Percentiles rank a stretch among this genome's conserved stretches.
Conservation (phyloP, 2,329 filamentous ascomycete species). For the Hymenoscyphus linearis region DNA sequence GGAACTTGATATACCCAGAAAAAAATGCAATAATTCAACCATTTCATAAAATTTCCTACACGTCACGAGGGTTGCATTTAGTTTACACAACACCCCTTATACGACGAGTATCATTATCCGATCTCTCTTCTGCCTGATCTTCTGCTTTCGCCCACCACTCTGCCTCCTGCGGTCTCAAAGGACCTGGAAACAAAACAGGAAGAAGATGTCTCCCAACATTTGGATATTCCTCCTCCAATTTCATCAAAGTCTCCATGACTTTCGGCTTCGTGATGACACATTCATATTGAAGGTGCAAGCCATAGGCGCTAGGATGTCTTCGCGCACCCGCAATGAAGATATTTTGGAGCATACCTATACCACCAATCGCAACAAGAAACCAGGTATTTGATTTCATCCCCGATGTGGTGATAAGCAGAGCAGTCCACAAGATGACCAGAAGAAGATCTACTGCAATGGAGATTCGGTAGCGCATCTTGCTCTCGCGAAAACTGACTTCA, state of each 20-base stretch:
- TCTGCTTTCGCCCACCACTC: background rate
- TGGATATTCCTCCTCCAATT: conserved; percentile 7
- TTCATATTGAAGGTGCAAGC: conserved; percentile 4
- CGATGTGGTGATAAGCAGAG: conserved; percentile 37
- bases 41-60: background rate
- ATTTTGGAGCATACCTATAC: conserved; percentile 38
- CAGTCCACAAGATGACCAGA: conserved; percentile 32
- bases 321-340: conserved; percentile 33
- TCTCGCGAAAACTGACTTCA: background rate
- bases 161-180: background rate
- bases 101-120: no score
- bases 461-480: background rate
- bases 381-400: conserved; percentile 36
- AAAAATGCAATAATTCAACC: background rate
- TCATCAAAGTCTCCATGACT: conserved; percentile 6
- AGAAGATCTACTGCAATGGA: background rate
- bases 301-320: conserved; percentile 27
- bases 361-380: conserved; percentile 38
- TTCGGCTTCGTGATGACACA: background rate
- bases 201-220: conserved; percentile 9
- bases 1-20: background rate
- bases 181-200: conserved; percentile 9
- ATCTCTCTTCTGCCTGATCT: no score
- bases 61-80: no score
- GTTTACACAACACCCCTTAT: no score